Percentiles rank a stretch among this genome's conserved stretches.
Evolutionary conservation across 2,329 filamentous ascomycete genomes (phyloP).

Genomic region (Aspergillus novofumigatus): DNA sequence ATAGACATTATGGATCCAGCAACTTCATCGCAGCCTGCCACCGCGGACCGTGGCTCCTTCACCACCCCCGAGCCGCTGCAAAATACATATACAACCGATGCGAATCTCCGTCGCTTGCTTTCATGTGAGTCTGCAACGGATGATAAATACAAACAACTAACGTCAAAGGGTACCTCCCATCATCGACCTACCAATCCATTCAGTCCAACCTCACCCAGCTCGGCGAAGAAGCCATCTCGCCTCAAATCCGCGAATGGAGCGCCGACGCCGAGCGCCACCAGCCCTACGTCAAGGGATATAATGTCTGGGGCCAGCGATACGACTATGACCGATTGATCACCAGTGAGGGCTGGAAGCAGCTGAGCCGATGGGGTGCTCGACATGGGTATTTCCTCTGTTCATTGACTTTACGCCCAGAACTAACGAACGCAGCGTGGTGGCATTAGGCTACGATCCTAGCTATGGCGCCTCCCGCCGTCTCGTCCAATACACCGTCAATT

Average conservation of each 20-base stretch:
- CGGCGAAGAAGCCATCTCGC: conserved; percentile 30
- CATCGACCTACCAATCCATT: conserved; percentile 53
- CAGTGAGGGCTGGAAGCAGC: conserved; percentile 58
- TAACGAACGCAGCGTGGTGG: conserved; percentile 17
- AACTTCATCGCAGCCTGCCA: conserved; percentile 19
- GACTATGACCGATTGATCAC: conserved; percentile 59
- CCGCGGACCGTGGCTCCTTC: conserved; percentile 50
- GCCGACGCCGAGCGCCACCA: conserved; percentile 63
- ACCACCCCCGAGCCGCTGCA: conserved; percentile 49
- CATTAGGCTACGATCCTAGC: conserved; percentile 20
- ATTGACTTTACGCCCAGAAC: background rate
- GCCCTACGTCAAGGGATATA: conserved; percentile 57
- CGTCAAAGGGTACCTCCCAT: conserved; percentile 39
- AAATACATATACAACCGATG: conserved; percentile 57
- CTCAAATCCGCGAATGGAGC: conserved; percentile 26
- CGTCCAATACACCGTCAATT: conserved; percentile 33
- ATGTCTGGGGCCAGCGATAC: conserved; percentile 55
- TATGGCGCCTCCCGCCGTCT: conserved; percentile 19
- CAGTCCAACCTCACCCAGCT: conserved; percentile 22
- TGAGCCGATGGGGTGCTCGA: conserved; percentile 31
- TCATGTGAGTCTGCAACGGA: conserved; percentile 39
- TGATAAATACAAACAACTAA: background rate
- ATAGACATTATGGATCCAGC: background rate
- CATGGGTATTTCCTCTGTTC: conserved; percentile 18
- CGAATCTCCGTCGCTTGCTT: conserved; percentile 50